phyloP scores from a whole-genome alignment of 2,329 filamentous ascomycete genomes.

The Ophiocordyceps australis region DNA sequence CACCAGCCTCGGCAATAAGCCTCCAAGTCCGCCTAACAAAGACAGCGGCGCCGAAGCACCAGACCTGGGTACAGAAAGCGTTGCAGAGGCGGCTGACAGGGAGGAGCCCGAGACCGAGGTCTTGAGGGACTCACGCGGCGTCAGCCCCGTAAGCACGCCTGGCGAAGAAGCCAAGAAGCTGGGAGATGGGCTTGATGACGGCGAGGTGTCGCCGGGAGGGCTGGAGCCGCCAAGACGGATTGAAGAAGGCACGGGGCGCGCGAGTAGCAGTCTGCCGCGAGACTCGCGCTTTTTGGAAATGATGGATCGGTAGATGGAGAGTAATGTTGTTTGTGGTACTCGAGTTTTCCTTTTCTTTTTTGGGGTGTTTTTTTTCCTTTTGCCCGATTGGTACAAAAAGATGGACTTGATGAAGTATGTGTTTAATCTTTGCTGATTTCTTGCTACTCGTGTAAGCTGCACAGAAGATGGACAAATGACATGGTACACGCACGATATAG shows the following conservation, averaged over 20 bases:
- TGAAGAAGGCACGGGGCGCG: constrained; percentile 12
- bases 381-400: too few relatives aligned
- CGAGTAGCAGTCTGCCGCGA: constrained; percentile 31
- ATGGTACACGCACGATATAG: too few relatives aligned
- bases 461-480: too few relatives aligned
- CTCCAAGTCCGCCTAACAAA: constrained; percentile 25
- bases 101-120: constrained; percentile 7
- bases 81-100: constrained; percentile 1
- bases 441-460: too few relatives aligned
- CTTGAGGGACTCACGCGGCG: constrained; percentile 13
- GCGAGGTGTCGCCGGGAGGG: constrained; percentile 2
- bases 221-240: constrained; percentile 20
- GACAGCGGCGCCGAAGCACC: constrained; percentile 13
- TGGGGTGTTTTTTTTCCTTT: too few relatives aligned
- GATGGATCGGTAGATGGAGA: constrained; percentile 15
- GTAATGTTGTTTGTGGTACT: background rate
- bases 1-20: constrained; percentile 20
- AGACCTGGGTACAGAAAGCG: too few relatives aligned
- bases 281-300: constrained; percentile 43
- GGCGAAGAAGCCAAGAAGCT: constrained; percentile 24
- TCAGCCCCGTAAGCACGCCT: constrained; percentile 15
- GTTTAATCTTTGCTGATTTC: too few relatives aligned
- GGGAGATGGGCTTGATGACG: constrained; percentile 10
- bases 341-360: too few relatives aligned
- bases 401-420: too few relatives aligned